Conservation (phyloP, 2,329 filamentous ascomycete species). For the Ophiostoma himal-ulmi region DNA sequence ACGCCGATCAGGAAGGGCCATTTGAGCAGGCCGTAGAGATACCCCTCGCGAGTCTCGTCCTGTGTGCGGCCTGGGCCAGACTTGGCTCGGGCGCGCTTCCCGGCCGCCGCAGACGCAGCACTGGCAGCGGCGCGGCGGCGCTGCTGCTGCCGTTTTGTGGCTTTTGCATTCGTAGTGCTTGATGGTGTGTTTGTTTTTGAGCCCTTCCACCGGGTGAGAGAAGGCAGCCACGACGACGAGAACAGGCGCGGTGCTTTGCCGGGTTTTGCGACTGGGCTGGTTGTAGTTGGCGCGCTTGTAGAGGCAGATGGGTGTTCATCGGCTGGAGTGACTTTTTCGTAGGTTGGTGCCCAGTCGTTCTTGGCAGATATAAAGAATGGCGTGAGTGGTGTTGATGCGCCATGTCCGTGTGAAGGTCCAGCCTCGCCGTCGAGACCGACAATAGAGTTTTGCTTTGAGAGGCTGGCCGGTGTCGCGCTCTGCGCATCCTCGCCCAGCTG, state of each 20-base stretch:
- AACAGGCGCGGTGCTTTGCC: conserved; percentile 2
- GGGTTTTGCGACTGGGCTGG: neutral
- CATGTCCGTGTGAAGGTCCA: neutral
- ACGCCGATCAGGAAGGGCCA: conserved; percentile 84
- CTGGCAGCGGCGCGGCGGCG: conserved; percentile 23
- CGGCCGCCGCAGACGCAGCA: conserved; percentile 33
- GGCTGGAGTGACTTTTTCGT: conserved; percentile 53
- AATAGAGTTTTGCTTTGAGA: conserved; percentile 40
- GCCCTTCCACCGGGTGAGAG: conserved; percentile 11
- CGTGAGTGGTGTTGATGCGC: neutral
- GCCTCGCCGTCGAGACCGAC: conserved; percentile 33
- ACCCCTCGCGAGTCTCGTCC: conserved; percentile 92
- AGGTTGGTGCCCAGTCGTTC: conserved; percentile 92
- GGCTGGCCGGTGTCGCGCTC: conserved; percentile 34
- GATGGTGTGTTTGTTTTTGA: conserved; percentile 35
- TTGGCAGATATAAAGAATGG: conserved; percentile 72
- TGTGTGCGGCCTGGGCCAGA: conserved; percentile 52
- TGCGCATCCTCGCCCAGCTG: conserved; percentile 30
- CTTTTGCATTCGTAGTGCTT: conserved; percentile 19
- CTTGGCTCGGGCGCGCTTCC: conserved; percentile 22
- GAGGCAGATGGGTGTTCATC: conserved; percentile 11
- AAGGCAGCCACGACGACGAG: conserved; percentile 16
- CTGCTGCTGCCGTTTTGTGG: conserved; percentile 10
- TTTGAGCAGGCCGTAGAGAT: conserved; percentile 81
- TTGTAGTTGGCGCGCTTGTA: neutral